Evolutionary conservation across 345 rosid species (phyloP).

Genomic region (Lagerstroemia speciosa): DNA sequence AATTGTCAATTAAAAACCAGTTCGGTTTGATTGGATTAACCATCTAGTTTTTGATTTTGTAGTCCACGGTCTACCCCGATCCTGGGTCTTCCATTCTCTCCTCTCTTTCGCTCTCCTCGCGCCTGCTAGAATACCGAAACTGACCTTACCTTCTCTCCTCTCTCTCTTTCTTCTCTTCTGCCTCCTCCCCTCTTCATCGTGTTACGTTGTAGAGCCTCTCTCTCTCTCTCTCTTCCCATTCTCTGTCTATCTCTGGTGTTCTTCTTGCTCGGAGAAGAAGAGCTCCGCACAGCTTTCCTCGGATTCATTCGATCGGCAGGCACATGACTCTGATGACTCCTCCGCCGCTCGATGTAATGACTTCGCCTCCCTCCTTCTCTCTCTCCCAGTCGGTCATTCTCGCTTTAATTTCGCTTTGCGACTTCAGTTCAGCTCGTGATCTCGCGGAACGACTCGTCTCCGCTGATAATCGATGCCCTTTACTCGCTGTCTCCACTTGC

Average conservation of each 20-base stretch:
- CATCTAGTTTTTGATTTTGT: too few relatives aligned
- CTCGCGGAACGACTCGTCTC: not conserved
- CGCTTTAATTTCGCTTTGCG: not conserved
- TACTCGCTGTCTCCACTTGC: not conserved
- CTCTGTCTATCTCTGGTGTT: not conserved
- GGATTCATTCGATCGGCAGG: conserved; percentile 20
- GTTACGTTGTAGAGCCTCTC: conserved; percentile 14
- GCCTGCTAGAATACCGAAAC: not conserved
- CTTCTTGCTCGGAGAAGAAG: not conserved
- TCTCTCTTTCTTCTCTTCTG: not conserved
- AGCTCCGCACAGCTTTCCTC: conserved; percentile 7
- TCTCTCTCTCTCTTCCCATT: conserved; percentile 1
- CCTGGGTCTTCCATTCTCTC: not conserved
- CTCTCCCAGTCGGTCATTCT: not conserved
- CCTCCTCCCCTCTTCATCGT: conserved; percentile 16
- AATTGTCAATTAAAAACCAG: too few relatives aligned
- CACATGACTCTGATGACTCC: conserved; percentile 55
- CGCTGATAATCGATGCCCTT: conserved; percentile 4
- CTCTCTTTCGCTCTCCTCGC: not conserved
- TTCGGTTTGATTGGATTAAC: too few relatives aligned
- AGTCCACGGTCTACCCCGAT: too few relatives aligned
- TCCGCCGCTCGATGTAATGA: conserved; percentile 37
- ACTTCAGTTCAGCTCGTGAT: not conserved
- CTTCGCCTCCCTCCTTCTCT: conserved; percentile 5
- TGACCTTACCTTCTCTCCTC: not conserved